Base-by-base conservation (phyloP, 2,329 filamentous ascomycete species). In the Apiospora marii region DNA sequence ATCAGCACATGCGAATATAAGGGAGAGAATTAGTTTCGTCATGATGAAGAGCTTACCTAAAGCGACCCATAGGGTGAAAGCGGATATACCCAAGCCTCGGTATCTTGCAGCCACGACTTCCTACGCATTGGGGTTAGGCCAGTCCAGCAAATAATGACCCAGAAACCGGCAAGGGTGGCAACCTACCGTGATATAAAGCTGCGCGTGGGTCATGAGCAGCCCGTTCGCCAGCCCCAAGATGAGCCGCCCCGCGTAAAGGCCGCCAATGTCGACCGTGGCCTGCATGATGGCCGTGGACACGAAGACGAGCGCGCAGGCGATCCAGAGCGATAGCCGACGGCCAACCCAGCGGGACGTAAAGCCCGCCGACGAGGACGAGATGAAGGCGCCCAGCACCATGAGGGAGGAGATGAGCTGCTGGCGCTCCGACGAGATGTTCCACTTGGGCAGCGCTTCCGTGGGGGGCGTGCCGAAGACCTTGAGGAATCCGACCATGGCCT, bases 201-300 rank as follows among this genome's bases (percentile, higher is more conserved):
- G 73, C 24, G 75, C 75, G 73, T 81, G 83, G 73, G 78, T 88
- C 86, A 73, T 88, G 77, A 78, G 16, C 16, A 80, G 71, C 4
- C 79, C 79, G 70, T 80, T 80, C 6, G 85, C 84, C 12, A 88
- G 73, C 1, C 87, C 87, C 70, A 87, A 85, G 34, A 88, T 78
- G 14, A 87, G 74, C 75, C 87, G 83, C 19, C 85, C 86, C 30
- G 84, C 84, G 71, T 88, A 88, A 5, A 88, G 79, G 13, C 82
- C 85, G 22, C 82, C 84, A 69, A 88, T 86, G 43, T 79, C 77
- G 5, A 81, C 84, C 0, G 85, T 86, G 16, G 82, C 81, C 83
- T 88, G 87, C 86, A 88, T 88, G 73, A 87, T 80, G 16, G 86
- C 82, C 58, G 87, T 87, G 4, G 86, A 82, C 2, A 85, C 76